A percentile compares a stretch with the other conserved stretches of the same genome.
Evolutionary conservation across 305 asterid species (phyloP).

Genomic region (Plantago coronopus): DNA sequence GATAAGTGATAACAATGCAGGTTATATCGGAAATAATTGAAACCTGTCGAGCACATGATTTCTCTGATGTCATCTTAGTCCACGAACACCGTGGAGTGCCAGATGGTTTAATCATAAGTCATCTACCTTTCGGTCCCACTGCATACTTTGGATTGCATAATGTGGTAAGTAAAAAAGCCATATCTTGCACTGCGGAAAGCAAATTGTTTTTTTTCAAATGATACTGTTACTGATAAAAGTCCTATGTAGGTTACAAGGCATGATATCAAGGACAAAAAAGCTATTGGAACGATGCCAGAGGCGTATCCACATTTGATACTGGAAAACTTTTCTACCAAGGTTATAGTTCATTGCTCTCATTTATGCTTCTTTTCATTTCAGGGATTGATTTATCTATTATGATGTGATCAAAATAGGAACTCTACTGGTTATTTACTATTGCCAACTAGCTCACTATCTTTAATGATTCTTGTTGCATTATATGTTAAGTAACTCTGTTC

Average conservation of each 20-base stretch:
- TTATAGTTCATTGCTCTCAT: conserved; percentile 17
- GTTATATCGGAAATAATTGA: conserved; percentile 85
- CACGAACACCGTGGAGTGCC: conserved; percentile 97
- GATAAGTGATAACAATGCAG: conserved; percentile 43
- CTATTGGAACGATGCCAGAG: conserved; percentile 82
- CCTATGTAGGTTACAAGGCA: conserved; percentile 79
- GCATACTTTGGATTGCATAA: conserved; percentile 88
- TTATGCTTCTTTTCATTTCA: conserved; percentile 7
- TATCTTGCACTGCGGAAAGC: not conserved
- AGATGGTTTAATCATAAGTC: conserved; percentile 79
- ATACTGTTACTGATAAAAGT: conserved; percentile 13
- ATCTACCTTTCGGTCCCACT: conserved; percentile 94
- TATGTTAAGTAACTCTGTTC: no score
- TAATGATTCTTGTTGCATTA: no score
- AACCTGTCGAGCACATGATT: conserved; percentile 83
- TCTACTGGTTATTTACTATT: not conserved
- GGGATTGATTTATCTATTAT: not conserved
- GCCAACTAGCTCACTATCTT: not conserved
- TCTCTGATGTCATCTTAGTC: conserved; percentile 81
- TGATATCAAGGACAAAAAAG: conserved; percentile 78
- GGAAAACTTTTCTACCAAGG: conserved; percentile 73
- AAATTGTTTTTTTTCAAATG: conserved; percentile 6
- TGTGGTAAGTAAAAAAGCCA: conserved; percentile 59
- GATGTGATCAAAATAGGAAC: not conserved
- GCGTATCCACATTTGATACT: conserved; percentile 87